Base-by-base conservation (phyloP, 2,329 filamentous ascomycete species). In the Xylaria sp. region DNA sequence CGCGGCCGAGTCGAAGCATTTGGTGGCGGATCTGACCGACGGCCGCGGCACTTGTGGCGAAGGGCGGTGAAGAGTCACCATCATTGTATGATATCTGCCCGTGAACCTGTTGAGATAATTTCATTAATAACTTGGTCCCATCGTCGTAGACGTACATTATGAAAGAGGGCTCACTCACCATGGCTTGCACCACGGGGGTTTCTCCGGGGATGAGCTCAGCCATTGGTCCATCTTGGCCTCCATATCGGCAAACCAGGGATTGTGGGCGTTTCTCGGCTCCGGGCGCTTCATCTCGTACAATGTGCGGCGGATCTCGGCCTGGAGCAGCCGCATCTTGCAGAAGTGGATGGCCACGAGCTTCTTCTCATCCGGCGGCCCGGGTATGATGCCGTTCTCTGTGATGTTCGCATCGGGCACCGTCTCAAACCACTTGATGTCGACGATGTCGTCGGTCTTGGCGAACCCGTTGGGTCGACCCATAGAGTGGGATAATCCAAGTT, bases 321-420 rank as follows among this genome's bases (percentile, higher is more conserved):
- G 94, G 12, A 94, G 83, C 66, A 97, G 81, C 64, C 93, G 87
- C 93, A 98, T 97, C 77, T 93, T 95, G 83, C 94, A 94, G 75
- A 97, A 96, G 78, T 99, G 95, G 69, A 98, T 94, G 2, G 93
- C 91, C 30, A 97, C 90, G 74, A 93, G 88, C 79, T 99, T 99
- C 77, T 92, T 93, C 72, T 94, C 86, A 45, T 92, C 93, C 1
- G 88, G 85, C 4, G 90, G 91, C 0, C 90, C 92, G 0, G 90
- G 86, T 24, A 89, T 82, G 65, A 98, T 91, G 2, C 93, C 94
- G 39, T 90, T 85, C 1, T 88, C 84, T 1, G 91, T 94, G 73
- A 99, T 98, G 78, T 91, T 91, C 59, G 90, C 86, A 80, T 99
- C 96, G 74, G 93, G 91, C 45, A 93, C 90, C 1, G 90, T 85